These are phyloP conservation scores for Candida tallmaniae DNA, from an alignment of 805 yeast genomes.

Conservation along the genomic window DNA sequence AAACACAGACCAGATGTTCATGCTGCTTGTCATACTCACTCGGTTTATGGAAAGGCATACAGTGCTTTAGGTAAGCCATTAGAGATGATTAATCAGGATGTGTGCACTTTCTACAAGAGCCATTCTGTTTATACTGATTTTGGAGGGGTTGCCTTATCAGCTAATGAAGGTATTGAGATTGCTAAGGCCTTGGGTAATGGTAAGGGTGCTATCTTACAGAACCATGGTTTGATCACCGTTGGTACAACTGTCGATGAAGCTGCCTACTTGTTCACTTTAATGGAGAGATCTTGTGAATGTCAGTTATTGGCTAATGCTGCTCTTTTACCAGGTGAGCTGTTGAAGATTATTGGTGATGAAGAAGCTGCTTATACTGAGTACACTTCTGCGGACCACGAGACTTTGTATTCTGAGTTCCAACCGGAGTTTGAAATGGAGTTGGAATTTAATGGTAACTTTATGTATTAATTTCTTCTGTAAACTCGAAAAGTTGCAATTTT, in stretches of 20 bases:
- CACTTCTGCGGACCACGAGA: conserved; percentile 58
- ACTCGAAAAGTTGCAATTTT: background rate
- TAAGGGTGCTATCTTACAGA: conserved; percentile 28
- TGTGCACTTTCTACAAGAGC: conserved; percentile 57
- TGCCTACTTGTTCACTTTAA: conserved; percentile 27
- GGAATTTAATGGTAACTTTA: conserved; percentile 5
- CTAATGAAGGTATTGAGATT: conserved; percentile 25
- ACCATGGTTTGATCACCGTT: conserved; percentile 33
- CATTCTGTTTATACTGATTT: conserved; percentile 65
- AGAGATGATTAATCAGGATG: conserved; percentile 81
- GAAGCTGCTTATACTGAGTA: conserved; percentile 65
- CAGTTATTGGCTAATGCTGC: conserved; percentile 38
- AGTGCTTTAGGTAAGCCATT: conserved; percentile 38
- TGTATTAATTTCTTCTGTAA: too few relatives aligned
- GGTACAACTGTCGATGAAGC: conserved; percentile 35
- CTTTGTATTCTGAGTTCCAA: conserved; percentile 66
- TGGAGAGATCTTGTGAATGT: conserved; percentile 28
- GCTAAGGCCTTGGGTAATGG: conserved; percentile 27
- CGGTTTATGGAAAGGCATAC: conserved; percentile 35
- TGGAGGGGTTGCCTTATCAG: conserved; percentile 66
- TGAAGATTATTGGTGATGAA: conserved; percentile 49
- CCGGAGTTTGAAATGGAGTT: conserved; percentile 47
- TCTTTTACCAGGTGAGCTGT: conserved; percentile 27
- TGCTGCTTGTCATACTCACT: conserved; percentile 40
- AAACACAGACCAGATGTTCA: conserved; percentile 33